Base-by-base conservation (phyloP, 2,329 filamentous ascomycete species). In the Colletotrichum eremochloae region DNA sequence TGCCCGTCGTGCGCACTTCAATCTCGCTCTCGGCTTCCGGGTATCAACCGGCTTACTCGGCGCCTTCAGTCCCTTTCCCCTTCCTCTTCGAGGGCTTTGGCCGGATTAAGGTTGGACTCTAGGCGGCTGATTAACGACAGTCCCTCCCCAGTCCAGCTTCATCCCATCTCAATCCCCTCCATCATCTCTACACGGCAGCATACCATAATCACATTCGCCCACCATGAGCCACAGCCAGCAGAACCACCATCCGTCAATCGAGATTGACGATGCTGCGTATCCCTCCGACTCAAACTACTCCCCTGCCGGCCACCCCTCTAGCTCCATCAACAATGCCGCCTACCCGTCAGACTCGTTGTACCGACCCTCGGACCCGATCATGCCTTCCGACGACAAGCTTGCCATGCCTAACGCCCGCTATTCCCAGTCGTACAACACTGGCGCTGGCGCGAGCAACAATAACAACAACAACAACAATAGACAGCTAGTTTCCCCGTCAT, bases 261-360 rank as follows among this genome's bases (percentile, higher is more conserved):
- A 55, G 18, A 66, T 73, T 42, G 68, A 64, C 56, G 65, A 61
- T 56, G 67, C 67, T 33, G 68, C 63, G 29, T 66, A 67, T 33
- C 71, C 63, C n/a, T 18, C 48, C 53, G 67, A 67, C 38, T 67
- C 67, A 7, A 52, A 62, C 33, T 71, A 73, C 57, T 44, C 63
- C 33, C 62, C 62, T 11, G 57, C n/a, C n/a, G 50, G n/a, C 7
- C 67, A 64, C 36, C 66, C 60, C 31, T 69, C 61, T n/a, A 57
- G 52, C 52, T 72, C 72, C n/a, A 71, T 74, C 40, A 56, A 15
- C 60, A 74, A 74, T 42, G 72, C 69, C 40, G 72, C 72, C 48
- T 74, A 74, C 69, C 72, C 72, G 7, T 62, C 63, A 64, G 64
- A 74, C 65, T 72, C 61, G 33, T 52, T 64, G 48, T 74, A 74